phyloP scores from a whole-genome alignment of 345 rosid genomes.

The Acer campestre region DNA sequence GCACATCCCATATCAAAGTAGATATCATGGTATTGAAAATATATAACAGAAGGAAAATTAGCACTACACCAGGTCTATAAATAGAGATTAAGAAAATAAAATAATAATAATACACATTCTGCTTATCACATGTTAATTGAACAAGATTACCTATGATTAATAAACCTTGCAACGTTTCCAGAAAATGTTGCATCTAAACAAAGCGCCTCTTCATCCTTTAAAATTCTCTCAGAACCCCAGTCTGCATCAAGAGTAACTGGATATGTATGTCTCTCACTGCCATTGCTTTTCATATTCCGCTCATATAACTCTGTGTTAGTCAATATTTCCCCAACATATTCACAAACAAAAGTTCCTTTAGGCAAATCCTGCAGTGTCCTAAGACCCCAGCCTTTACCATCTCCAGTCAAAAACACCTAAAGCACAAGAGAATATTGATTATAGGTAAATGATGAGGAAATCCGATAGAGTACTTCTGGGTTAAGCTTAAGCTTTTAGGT shows the following conservation, averaged over 20 bases:
- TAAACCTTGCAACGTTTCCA: conserved; percentile 91
- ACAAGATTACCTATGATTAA: conserved; percentile 77
- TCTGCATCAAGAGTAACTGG: conserved; percentile 81
- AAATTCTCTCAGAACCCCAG: conserved; percentile 61
- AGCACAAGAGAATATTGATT: conserved; percentile 20
- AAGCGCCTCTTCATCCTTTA: conserved; percentile 83
- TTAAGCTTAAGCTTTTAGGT: no score
- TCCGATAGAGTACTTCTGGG: not conserved
- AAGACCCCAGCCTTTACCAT: conserved; percentile 90
- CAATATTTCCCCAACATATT: conserved; percentile 83
- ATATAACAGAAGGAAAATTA: not conserved
- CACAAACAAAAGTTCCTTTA: conserved; percentile 89
- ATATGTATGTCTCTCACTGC: conserved; percentile 48
- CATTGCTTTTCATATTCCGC: conserved; percentile 46
- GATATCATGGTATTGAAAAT: not conserved
- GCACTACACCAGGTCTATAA: not conserved
- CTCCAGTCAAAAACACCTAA: conserved; percentile 77
- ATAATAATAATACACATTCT: no score
- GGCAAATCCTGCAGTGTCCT: conserved; percentile 76
- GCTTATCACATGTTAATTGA: not conserved
- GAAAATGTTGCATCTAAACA: conserved; percentile 74
- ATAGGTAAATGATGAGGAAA: not conserved
- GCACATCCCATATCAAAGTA: not conserved
- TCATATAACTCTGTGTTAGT: conserved; percentile 66
- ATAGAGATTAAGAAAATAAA: not conserved